These are phyloP conservation scores for Aspergillus asperescens DNA, from an alignment of 495 filamentous ascomycete species.

Conservation along the genomic window DNA sequence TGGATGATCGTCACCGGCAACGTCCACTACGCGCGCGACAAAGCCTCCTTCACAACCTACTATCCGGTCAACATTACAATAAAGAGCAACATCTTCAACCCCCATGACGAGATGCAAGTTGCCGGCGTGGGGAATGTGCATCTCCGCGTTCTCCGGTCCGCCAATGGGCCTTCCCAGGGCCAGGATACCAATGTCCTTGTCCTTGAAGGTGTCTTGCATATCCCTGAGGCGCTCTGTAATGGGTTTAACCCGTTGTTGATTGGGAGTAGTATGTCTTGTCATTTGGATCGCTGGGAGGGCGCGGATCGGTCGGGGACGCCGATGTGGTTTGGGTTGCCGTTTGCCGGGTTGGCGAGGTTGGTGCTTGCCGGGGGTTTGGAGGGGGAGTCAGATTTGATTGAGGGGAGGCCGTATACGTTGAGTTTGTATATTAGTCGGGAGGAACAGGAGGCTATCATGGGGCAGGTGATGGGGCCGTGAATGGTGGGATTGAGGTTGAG, in stretches of 20 bases:
- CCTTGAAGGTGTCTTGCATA: conserved; percentile 29
- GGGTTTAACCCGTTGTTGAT: conserved; percentile 25
- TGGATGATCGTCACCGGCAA: conserved; percentile 31
- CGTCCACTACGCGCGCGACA: conserved; percentile 30
- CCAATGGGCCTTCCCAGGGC: conserved; percentile 2
- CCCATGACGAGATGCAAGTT: conserved; percentile 21
- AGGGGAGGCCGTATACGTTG: conserved; percentile 24
- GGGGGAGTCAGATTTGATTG: conserved; percentile 26
- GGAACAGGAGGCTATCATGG: conserved; percentile 13
- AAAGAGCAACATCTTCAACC: conserved; percentile 23
- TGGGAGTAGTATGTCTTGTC: conserved; percentile 25
- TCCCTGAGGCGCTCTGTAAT: conserved; percentile 28
- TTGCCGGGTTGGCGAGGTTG: conserved; percentile 17
- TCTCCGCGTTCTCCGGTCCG: conserved; percentile 9
- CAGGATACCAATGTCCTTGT: conserved; percentile 11
- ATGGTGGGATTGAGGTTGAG: too few relatives aligned
- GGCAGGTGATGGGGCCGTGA: background rate
- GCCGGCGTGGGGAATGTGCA: conserved; percentile 26
- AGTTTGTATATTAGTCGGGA: conserved; percentile 26
- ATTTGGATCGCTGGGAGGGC: conserved; percentile 19
- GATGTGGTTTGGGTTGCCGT: conserved; percentile 21
- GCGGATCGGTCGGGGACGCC: conserved; percentile 13
- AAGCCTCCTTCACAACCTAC: conserved; percentile 23
- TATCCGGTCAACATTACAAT: conserved; percentile 14
- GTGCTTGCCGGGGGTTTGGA: conserved; percentile 18